Base-by-base conservation (phyloP, 192 early-diverging fungal genomes). In the Pilaira anomala region DNA sequence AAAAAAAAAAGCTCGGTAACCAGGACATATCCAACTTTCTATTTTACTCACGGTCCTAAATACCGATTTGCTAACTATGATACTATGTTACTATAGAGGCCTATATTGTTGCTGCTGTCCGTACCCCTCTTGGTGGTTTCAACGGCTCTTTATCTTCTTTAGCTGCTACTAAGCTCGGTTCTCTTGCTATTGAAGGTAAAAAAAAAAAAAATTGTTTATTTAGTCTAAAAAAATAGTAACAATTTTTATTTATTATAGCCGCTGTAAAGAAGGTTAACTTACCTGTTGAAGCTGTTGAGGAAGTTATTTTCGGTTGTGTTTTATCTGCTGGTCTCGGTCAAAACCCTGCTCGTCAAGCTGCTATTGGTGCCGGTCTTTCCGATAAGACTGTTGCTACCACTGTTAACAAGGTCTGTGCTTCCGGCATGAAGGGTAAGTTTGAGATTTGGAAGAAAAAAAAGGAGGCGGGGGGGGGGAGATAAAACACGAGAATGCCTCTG, bases 101-200 rank as follows among this genome's bases (percentile, higher is more conserved):
- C 63, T 98, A 91, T 71, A 95, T 98, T 74, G 90, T 92, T 53
- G 88, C 93, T 60, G 81, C 89, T 53, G 90, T 85, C 39, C 89
- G 96, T 72, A 98, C 96, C 5, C 91, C 96, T 40, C 81, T 97
- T 60, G 96, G 95, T 52, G 84, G 88, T 29, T 96, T 97, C 78
- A 89, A 89, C 49, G 95, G 96, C 18, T 89, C 91, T 2, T 83
- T 98, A 18, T 77, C 93, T 28, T 85, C 91, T 33, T 80, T 97
- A 60, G 72, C 84, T 21, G 95, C 96, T 29, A 76, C 80, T 44
- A 79, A 95, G 72, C 89, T 98, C 42, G 96, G 96, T 40, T 81
- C 84, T 46, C 68, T 91, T 60, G 95, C 93, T 24, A 87, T 96
- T 78, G 91, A 94, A 79, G 90, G 85, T 88, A 74, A 51, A 62